These are phyloP conservation scores for Colletotrichum sp. DNA, from an alignment of 2,329 filamentous ascomycete species.

Conservation along the genomic window DNA sequence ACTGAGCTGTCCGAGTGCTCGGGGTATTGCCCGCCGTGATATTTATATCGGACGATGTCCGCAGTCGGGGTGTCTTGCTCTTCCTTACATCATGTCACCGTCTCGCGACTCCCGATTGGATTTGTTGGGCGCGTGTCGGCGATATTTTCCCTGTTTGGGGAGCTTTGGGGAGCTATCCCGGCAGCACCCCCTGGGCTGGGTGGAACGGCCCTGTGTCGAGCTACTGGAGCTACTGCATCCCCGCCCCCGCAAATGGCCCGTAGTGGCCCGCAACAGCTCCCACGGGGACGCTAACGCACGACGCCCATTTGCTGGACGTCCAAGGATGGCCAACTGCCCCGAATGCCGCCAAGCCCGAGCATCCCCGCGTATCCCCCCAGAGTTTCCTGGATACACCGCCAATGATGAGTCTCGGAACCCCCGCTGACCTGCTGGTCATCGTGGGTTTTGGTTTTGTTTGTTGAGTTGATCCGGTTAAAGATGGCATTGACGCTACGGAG, in stretches of 20 bases:
- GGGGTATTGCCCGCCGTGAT: neutral
- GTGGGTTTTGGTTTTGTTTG: neutral
- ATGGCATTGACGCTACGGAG: neutral
- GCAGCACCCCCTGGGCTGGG: neutral
- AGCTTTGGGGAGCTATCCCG: constrained; percentile 7
- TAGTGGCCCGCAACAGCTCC: neutral
- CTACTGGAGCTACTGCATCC: neutral
- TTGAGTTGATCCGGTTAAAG: neutral
- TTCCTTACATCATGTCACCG: neutral
- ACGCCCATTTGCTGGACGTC: neutral
- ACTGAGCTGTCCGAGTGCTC: neutral
- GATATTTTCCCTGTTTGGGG: constrained; percentile 13
- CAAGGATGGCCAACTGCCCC: constrained; percentile 8
- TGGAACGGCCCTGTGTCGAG: neutral
- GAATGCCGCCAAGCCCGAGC: neutral
- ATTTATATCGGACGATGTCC: constrained; percentile 5
- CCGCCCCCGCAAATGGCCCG: constrained; percentile 7
- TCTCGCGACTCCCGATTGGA: neutral
- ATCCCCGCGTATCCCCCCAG: neutral
- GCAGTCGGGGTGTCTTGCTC: neutral
- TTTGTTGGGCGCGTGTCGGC: constrained; percentile 10
- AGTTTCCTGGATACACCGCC: neutral
- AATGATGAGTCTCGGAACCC: neutral
- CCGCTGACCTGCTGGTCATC: neutral
- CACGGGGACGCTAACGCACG: neutral